Evolutionary conservation across 208 protist species (phyloP), one percentile per base, ranked within the genome.

Genomic region (Trypanosoma vivax): DNA sequence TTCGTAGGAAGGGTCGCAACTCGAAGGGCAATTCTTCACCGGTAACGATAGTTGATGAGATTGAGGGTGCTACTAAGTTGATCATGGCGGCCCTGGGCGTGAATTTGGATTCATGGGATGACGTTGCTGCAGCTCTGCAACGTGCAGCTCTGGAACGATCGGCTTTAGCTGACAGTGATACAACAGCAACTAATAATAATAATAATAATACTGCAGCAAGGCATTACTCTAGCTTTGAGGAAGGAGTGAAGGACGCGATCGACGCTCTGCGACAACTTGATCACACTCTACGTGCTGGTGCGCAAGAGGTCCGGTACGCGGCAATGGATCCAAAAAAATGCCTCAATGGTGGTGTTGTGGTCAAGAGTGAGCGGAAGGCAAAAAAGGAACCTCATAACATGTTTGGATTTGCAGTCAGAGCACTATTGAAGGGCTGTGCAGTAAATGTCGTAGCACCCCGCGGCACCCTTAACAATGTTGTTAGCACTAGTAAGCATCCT

Each of bases 231-330:
- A 28, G 16, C 1, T 31, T 54, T 37, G 47, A 62, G n/a, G 39
- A 54, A n/a, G 47, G 33, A 27, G 38, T 30, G 21, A 62, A 35
- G 29, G 47, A 46, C 23, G 47, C 28, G 4, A n/a, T 25, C 6
- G 38, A 35, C n/a, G 31, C 18, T 6, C 42, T 53, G 16, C 56
- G 54, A 28, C n/a, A 1, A 35, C 56, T 62, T 19, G 47, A 54
- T 18, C 11, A 11, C 2, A 35, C 19, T 9, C 35, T 62, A 23
- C 56, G 56, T 37, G 56, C 56, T 0, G 18, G 5, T 6, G 31
- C 35, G 24, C 1, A 41, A 16, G 27, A 34, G 28, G 34, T 40
- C 13, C 14, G 30, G 19, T 35, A 27, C 28, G 18, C 41, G 16
- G 18, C 18, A 13, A 16, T 13, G 2, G 19, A 38, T n/a, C 29